A percentile compares a stretch with the other conserved stretches of the same genome.
Evolutionary conservation across 176 grass and related monocot species (phyloP).

Genomic region (Musa schizocarpa): DNA sequence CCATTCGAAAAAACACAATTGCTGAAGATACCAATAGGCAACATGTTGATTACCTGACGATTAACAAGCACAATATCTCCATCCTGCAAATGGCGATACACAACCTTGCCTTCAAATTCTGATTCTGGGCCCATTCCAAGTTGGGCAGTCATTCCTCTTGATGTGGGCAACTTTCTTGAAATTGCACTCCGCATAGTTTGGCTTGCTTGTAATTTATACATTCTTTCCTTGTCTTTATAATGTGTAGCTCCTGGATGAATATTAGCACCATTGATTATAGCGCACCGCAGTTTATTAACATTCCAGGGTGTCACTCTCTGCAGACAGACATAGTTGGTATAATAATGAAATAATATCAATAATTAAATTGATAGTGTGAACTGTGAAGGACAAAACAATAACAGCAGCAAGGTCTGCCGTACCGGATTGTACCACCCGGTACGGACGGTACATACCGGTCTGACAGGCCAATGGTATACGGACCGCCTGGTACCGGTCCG

Average conservation of each 20-base stretch:
- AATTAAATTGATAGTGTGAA: slow-evolving; percentile 7
- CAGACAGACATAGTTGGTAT: slow-evolving; percentile 10
- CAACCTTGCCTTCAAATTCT: slow-evolving; percentile 72
- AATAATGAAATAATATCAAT: background rate
- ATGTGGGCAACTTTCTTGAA: slow-evolving; percentile 52
- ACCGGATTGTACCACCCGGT: too few relatives aligned
- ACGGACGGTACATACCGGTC: too few relatives aligned
- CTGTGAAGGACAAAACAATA: slow-evolving; percentile 1
- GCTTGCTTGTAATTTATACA: slow-evolving; percentile 46
- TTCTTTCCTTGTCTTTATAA: slow-evolving; percentile 48
- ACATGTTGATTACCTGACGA: slow-evolving; percentile 58
- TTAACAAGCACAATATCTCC: slow-evolving; percentile 93
- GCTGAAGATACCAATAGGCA: background rate
- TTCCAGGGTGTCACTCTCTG: slow-evolving; percentile 89
- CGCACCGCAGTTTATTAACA: slow-evolving; percentile 47
- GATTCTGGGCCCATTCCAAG: slow-evolving; percentile 58
- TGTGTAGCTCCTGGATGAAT: slow-evolving; percentile 82
- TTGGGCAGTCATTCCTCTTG: slow-evolving; percentile 42
- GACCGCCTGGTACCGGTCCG: too few relatives aligned
- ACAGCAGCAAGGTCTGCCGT: too few relatives aligned
- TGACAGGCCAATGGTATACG: too few relatives aligned
- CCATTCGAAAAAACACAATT: background rate
- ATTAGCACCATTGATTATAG: slow-evolving; percentile 70
- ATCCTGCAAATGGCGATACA: slow-evolving; percentile 79
- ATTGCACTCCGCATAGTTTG: slow-evolving; percentile 27